Percentiles rank a stretch among this genome's conserved stretches.
phyloP scores from a whole-genome alignment of 2,329 filamentous ascomycete genomes.

The Colletotrichum tamarilloi region DNA sequence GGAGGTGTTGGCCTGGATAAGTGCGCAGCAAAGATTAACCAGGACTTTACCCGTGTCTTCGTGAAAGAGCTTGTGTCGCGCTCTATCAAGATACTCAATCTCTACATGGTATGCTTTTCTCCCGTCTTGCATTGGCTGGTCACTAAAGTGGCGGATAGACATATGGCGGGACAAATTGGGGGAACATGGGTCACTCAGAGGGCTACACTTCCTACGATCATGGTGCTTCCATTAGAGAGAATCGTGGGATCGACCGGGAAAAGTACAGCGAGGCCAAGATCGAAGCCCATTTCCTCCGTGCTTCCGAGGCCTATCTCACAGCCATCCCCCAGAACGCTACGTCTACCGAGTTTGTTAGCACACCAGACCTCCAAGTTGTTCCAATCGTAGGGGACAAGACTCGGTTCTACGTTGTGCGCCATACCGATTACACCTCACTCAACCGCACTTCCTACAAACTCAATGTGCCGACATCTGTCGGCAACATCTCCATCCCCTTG shows the following conservation, averaged over 20 bases:
- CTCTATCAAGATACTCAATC: conserved; percentile 68
- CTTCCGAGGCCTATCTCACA: conserved; percentile 73
- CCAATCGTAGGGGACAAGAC: conserved; percentile 67
- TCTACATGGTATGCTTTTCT: conserved; percentile 71
- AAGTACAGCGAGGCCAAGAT: conserved; percentile 82
- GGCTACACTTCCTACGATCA: conserved; percentile 66
- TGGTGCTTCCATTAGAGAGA: conserved; percentile 67
- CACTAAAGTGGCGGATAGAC: conserved; percentile 42
- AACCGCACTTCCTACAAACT: conserved; percentile 69
- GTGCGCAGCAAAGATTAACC: conserved; percentile 71
- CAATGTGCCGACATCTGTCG: conserved; percentile 62
- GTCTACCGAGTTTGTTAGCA: conserved; percentile 41
- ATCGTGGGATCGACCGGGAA: conserved; percentile 71
- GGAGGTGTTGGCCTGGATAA: conserved; percentile 74
- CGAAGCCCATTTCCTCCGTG: conserved; percentile 76
- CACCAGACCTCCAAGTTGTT: conserved; percentile 58
- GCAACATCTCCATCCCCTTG: conserved; percentile 66
- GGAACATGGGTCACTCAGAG: conserved; percentile 74
- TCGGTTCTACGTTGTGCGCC: conserved; percentile 69
- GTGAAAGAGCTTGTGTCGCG: conserved; percentile 71
- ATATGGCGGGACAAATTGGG: conserved; percentile 82
- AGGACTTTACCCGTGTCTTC: conserved; percentile 78
- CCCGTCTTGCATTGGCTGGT: too few relatives aligned
- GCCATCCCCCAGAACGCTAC: conserved; percentile 54
- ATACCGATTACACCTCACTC: conserved; percentile 68